A percentile compares a stretch with the other conserved stretches of the same genome.
Conservation (phyloP, 2,329 filamentous ascomycete species). For the Malbranchea cinnamomea region DNA sequence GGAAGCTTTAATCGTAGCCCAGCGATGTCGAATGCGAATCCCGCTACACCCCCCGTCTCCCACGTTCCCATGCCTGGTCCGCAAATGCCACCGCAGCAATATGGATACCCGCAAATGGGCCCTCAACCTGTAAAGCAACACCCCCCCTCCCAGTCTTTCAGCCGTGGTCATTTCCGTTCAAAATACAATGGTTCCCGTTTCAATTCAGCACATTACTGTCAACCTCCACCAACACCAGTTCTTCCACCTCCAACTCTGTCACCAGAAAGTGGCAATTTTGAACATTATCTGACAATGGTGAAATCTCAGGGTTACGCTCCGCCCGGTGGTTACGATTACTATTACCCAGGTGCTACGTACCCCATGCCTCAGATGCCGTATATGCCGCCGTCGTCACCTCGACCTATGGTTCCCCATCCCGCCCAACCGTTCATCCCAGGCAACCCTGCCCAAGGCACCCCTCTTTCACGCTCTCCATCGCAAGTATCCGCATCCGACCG, state of each 20-base stretch:
- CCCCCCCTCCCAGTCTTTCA: constrained; percentile 18
- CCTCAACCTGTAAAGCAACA: constrained; percentile 45
- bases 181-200: constrained; percentile 16
- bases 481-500: constrained; percentile 59
- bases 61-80: constrained; percentile 53
- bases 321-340: constrained; percentile 37
- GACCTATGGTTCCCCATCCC: constrained; percentile 33
- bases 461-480: constrained; percentile 72
- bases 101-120: constrained; percentile 43
- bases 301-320: constrained; percentile 46
- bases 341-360: constrained; percentile 30
- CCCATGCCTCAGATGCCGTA: constrained; percentile 21
- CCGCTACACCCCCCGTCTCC: constrained; percentile 56
- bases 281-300: constrained; percentile 52
- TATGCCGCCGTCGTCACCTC: constrained; percentile 32
- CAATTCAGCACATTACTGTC: constrained; percentile 14
- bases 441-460: constrained; percentile 44
- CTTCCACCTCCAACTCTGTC: constrained; percentile 42
- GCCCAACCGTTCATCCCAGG: constrained; percentile 35
- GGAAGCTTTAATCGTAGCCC: constrained; percentile 46
- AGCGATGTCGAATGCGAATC: constrained; percentile 49
- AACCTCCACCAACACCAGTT: constrained; percentile 12
- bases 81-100: constrained; percentile 46
- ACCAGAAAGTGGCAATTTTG: constrained; percentile 55
- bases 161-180: constrained; percentile 21